Evolutionary conservation across 352 stramenopile genomes (phyloP).

Genomic region (Phytophthora europaea): DNA sequence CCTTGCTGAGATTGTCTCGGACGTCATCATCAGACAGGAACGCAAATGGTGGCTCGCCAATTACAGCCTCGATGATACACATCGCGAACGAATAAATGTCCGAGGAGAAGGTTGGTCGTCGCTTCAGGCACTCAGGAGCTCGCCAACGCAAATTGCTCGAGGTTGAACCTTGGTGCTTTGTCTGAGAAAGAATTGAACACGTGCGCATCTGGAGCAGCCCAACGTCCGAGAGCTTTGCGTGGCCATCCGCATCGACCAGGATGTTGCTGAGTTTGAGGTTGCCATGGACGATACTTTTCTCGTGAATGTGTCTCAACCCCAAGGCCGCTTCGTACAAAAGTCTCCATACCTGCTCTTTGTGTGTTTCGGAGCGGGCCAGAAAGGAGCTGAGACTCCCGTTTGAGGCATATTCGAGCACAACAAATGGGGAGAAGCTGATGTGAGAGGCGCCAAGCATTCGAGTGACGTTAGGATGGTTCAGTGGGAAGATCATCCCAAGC

Average conservation of each 20-base stretch:
- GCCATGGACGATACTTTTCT: constrained; percentile 32
- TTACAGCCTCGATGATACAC: constrained; percentile 43
- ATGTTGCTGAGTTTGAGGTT: constrained; percentile 45
- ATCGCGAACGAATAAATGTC: constrained; percentile 45
- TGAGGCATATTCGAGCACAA: neutral
- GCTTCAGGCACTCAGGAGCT: constrained; percentile 39
- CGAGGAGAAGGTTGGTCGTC: constrained; percentile 22
- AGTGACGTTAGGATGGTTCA: neutral
- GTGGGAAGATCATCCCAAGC: constrained; percentile 15
- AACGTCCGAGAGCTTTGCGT: constrained; percentile 39
- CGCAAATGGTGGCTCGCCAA: constrained; percentile 29
- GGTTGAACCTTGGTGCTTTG: constrained; percentile 20
- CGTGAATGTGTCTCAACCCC: constrained; percentile 35
- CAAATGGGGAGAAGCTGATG: neutral
- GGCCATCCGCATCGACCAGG: constrained; percentile 16
- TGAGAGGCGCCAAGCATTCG: neutral
- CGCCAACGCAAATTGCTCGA: constrained; percentile 26
- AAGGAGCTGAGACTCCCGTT: neutral
- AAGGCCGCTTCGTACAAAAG: constrained; percentile 24
- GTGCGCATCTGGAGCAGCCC: constrained; percentile 16
- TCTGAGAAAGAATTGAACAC: neutral
- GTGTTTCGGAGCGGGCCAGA: neutral
- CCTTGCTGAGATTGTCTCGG: constrained; percentile 7
- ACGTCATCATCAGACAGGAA: constrained; percentile 23
- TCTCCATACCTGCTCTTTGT: neutral